phyloP scores from a whole-genome alignment of 2,329 filamentous ascomycete genomes.

The Didymellaceae sp. region DNA sequence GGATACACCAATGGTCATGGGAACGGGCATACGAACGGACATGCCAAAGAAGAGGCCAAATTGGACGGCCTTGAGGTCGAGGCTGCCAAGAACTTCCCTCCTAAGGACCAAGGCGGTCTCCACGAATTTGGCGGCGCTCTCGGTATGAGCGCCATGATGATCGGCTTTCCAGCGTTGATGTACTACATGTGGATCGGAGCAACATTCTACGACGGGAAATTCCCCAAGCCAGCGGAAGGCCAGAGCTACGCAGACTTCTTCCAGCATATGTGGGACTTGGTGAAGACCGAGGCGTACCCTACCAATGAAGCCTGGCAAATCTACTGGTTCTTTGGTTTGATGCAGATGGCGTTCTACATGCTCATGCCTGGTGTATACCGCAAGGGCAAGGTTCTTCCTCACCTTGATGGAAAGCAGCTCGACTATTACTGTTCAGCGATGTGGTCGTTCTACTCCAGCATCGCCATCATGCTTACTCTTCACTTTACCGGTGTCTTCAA shows the following conservation, averaged over 20 bases:
- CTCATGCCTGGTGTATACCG: slow-evolving; percentile 85
- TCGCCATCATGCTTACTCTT: slow-evolving; percentile 71
- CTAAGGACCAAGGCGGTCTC: slow-evolving; percentile 56
- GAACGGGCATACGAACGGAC: slow-evolving; percentile 42
- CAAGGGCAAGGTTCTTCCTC: slow-evolving; percentile 85
- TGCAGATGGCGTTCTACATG: slow-evolving; percentile 83
- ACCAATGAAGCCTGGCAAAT: slow-evolving; percentile 83
- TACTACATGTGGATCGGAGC: slow-evolving; percentile 99
- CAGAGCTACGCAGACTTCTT: slow-evolving; percentile 76
- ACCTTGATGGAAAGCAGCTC: slow-evolving; percentile 83
- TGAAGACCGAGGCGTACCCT: slow-evolving; percentile 86
- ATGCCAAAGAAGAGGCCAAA: slow-evolving; percentile 26
- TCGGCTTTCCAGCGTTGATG: slow-evolving; percentile 92
- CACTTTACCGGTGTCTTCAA: slow-evolving; percentile 87
- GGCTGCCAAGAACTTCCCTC: slow-evolving; percentile 45
- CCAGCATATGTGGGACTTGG: slow-evolving; percentile 71
- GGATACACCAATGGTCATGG: slow-evolving; percentile 39
- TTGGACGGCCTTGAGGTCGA: slow-evolving; percentile 30
- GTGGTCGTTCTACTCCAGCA: slow-evolving; percentile 85
- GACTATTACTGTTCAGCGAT: slow-evolving; percentile 94
- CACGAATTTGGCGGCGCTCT: slow-evolving; percentile 86
- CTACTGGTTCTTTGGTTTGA: slow-evolving; percentile 92
- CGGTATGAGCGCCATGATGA: slow-evolving; percentile 86
- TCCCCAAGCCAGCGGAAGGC: slow-evolving; percentile 70
- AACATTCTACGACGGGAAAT: slow-evolving; percentile 85